These are phyloP conservation scores for Helicocarpus griseus DNA, from an alignment of 2,329 filamentous ascomycete species.

Conservation along the genomic window DNA sequence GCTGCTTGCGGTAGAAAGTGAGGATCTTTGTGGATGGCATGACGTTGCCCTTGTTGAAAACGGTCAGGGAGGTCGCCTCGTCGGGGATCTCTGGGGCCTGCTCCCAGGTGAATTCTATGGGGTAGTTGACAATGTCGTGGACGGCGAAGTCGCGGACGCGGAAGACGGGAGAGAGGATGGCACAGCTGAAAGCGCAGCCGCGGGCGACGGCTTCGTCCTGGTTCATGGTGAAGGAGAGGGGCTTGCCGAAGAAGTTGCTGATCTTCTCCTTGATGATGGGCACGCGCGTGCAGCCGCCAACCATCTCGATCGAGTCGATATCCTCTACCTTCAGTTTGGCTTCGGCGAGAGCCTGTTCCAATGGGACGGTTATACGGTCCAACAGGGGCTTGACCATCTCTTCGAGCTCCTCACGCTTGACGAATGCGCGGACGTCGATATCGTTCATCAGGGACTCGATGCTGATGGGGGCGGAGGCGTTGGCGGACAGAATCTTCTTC, in stretches of 20 bases:
- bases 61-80: conserved; percentile 91
- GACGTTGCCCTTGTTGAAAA: conserved; percentile 95
- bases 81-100: conserved; percentile 97
- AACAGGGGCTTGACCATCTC: conserved; percentile 79
- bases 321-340: conserved; percentile 85
- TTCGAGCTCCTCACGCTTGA: conserved; percentile 93
- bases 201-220: conserved; percentile 95
- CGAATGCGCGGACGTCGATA: conserved; percentile 75
- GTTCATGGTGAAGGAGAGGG: conserved; percentile 91
- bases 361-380: conserved; percentile 57
- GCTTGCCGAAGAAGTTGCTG: conserved; percentile 83
- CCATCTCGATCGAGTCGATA: conserved; percentile 86
- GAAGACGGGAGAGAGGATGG: conserved; percentile 94
- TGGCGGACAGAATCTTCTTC: conserved; percentile 97
- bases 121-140: conserved; percentile 96
- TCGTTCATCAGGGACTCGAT: conserved; percentile 99
- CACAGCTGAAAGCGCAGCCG: conserved; percentile 94
- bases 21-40: conserved; percentile 98
- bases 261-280: conserved; percentile 86
- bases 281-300: conserved; percentile 90
- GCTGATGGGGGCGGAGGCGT: conserved; percentile 83
- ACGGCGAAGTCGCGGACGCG: conserved; percentile 96
- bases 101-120: conserved; percentile 98
- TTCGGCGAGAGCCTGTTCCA: conserved; percentile 90
- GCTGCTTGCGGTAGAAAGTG: conserved; percentile 97